Conservation (phyloP, 768 basidiomycete species). For the Termitomyces sp. region DNA sequence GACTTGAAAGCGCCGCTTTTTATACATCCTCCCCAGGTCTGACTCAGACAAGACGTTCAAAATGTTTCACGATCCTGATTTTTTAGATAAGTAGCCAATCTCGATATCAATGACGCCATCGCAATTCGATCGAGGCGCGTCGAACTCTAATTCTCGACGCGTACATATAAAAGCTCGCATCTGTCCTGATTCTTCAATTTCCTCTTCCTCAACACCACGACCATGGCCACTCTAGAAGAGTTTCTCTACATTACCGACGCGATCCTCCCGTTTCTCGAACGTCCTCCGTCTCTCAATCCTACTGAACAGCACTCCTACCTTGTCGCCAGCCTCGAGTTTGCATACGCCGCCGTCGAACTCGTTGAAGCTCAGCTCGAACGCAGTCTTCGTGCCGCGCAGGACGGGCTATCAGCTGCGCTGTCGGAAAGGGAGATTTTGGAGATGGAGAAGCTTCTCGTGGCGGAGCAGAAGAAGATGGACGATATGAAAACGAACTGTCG, state of each 20-base stretch:
- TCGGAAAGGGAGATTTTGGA: constrained; percentile 8
- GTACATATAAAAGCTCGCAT: neutral
- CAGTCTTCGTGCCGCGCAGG: constrained; percentile 11
- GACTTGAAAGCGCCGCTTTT: too few species aligned
- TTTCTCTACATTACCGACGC: constrained; percentile 10
- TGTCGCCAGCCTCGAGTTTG: constrained; percentile 12
- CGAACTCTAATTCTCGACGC: neutral
- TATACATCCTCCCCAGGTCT: too few species aligned
- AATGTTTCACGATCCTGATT: neutral
- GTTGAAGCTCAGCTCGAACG: constrained; percentile 14
- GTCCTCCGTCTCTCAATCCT: constrained; percentile 1
- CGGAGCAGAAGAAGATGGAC: constrained; percentile 13
- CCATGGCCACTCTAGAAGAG: constrained; percentile 8
- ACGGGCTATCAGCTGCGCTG: constrained; percentile 2
- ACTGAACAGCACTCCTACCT: constrained; percentile 10
- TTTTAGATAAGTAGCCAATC: too few species aligned
- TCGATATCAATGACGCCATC: too few species aligned
- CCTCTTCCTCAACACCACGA: neutral
- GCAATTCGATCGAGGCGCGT: neutral
- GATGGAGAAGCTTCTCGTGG: constrained; percentile 10
- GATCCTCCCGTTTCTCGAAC: constrained; percentile 11
- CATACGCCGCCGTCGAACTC: constrained; percentile 15
- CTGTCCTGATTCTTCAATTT: too few species aligned
- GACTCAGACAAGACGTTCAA: neutral
- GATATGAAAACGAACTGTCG: constrained; percentile 11